phyloP scores from a whole-genome alignment of 495 filamentous ascomycete species.

The Entonaema liquescens region DNA sequence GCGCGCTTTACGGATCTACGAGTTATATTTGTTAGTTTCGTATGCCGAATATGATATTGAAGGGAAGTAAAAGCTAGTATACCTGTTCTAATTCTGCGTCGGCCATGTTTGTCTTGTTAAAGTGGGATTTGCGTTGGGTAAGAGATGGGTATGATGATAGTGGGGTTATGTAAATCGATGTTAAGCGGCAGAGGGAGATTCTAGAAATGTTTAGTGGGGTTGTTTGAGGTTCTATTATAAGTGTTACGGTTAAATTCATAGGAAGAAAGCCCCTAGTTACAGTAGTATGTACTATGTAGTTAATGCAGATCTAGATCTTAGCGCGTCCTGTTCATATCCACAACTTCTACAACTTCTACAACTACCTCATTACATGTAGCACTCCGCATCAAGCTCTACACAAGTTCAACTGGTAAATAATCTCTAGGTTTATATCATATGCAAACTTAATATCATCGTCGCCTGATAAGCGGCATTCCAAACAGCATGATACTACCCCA shows the following conservation, averaged over 20 bases:
- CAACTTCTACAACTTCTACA: background rate
- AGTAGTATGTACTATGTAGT: too few relatives aligned
- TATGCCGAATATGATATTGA: constrained; percentile 1
- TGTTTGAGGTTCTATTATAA: background rate
- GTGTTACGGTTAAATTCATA: background rate
- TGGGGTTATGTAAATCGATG: background rate
- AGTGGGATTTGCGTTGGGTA: background rate
- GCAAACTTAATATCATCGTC: background rate
- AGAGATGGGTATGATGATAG: constrained; percentile 1
- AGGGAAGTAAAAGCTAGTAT: too few relatives aligned
- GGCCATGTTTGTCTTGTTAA: constrained; percentile 61
- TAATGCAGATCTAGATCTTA: background rate
- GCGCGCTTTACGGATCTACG: constrained; percentile 85
- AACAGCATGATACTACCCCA: background rate
- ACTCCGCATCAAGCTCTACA: background rate
- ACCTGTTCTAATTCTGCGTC: constrained; percentile 88
- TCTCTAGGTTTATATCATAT: background rate
- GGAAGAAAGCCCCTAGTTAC: background rate
- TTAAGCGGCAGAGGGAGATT: background rate
- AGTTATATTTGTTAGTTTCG: constrained; percentile 5
- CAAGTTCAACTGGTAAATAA: background rate
- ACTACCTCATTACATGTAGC: background rate
- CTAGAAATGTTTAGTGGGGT: background rate
- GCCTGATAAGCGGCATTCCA: background rate
- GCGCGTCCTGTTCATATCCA: background rate